Base-by-base conservation (phyloP, 345 rosid genomes). In the Boechera stricta region DNA sequence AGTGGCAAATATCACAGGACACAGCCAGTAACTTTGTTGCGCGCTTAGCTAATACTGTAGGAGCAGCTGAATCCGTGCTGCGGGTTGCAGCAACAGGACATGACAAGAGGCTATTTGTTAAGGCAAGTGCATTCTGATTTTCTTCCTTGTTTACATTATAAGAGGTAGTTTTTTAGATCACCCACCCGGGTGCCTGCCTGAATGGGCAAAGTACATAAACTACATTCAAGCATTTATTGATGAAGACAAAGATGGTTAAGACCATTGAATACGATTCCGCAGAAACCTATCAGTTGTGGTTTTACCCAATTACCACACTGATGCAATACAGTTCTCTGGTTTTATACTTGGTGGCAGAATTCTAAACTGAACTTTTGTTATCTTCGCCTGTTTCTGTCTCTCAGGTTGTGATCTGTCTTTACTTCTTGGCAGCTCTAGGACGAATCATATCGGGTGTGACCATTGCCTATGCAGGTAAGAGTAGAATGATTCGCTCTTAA, bases 51-150 rank as follows among this genome's bases (percentile, higher is more conserved):
- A 94, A 92, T 82, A 94, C 97, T 11, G 79, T 94, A 2, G 98
- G 97, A 33, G 98, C 96, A 7, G 91, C 98, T 5, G 98, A 92
- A 76, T 92, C 98, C 16, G 98, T 94, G 69, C 77, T 92, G 71
- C 85, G 99, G 78, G 99, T 95, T 56, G 97, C 98, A 33, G 98
- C 98, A 31, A 90, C 98, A 47, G 96, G 97, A 33, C 98, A 94
- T 48, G 98, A 95, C 85, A 92, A 92, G 82, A 80, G 92, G 67
- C 85, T 95, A n/a, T 95, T 92, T 71, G 44, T 87, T 64, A 91
- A 84, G 98, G 97, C 82, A 60, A 64, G 66, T 12, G 42, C 72
- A 21, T 12, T 47, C 41, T 35, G 1, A 24, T 15, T 61, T 62
- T 7, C 48, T 44, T 61, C 39, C 31, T 35, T 1, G 69, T 44